Conservation (phyloP, 106 monocot species). For the Phalaenopsis aphrodite region DNA sequence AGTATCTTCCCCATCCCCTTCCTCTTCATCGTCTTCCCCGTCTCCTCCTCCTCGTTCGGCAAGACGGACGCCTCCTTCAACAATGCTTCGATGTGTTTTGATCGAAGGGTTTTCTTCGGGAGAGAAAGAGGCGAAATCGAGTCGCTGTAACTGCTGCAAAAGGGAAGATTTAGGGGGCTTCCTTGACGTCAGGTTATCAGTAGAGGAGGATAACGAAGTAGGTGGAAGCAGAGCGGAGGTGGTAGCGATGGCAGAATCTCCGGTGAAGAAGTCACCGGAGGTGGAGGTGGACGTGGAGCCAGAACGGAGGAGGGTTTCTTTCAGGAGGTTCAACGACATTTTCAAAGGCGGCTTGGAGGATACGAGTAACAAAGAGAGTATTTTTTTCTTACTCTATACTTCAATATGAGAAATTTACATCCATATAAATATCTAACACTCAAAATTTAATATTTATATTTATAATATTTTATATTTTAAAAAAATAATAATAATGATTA, state of each 20-base stretch:
- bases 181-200: conserved; percentile 13
- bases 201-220: not conserved
- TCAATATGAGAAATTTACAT: too few species aligned
- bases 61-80: not conserved
- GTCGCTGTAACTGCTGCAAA: conserved; percentile 74
- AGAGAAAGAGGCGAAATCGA: conserved; percentile 15
- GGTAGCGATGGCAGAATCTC: too few species aligned
- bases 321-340: conserved; percentile 54
- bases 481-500: too few species aligned
- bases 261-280: not conserved
- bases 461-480: too few species aligned
- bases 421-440: too few species aligned
- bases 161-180: conserved; percentile 81
- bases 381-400: too few species aligned
- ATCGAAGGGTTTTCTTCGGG: not conserved
- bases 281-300: conserved; percentile 14
- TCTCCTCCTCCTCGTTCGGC: not conserved
- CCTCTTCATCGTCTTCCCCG: conserved; percentile 20
- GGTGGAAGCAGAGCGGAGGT: conserved; percentile 2
- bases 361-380: too few species aligned
- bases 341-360: not conserved
- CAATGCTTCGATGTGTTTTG: not conserved
- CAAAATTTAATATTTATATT: too few species aligned
- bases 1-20: not conserved
- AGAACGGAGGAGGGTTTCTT: conserved; percentile 46